Conservation (phyloP, 179 eudicot species). For the Monotropa hypopitys region DNA sequence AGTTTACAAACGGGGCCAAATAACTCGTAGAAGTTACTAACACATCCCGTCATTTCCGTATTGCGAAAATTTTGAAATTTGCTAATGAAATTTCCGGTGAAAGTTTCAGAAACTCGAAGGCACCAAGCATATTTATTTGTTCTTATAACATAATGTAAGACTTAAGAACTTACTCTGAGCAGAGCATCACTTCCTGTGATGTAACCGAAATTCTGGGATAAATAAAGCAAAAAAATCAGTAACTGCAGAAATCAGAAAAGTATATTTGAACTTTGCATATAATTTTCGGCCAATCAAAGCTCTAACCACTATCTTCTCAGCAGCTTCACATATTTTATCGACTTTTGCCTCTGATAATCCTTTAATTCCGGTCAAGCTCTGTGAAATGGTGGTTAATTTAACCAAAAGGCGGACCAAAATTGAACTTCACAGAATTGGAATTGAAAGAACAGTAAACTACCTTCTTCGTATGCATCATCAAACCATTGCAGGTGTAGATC, state of each 20-base stretch:
- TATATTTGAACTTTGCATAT: background rate
- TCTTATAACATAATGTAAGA: too few species aligned
- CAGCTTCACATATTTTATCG: slow-evolving; percentile 95
- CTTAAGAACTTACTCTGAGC: slow-evolving; percentile 52
- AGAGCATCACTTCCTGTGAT: slow-evolving; percentile 98
- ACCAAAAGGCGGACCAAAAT: background rate
- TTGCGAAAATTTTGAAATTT: background rate
- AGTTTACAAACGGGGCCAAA: background rate
- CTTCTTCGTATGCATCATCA: slow-evolving; percentile 99
- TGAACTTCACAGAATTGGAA: background rate
- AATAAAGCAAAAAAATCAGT: slow-evolving; percentile 7
- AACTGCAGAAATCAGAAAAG: background rate
- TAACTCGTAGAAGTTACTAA: background rate
- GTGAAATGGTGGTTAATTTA: background rate
- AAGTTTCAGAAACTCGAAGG: background rate
- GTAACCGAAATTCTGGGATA: slow-evolving; percentile 69
- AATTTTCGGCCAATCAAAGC: background rate
- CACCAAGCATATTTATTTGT: too few species aligned
- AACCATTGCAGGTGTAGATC: slow-evolving; percentile 88
- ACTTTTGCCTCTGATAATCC: slow-evolving; percentile 97
- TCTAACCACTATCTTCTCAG: slow-evolving; percentile 86
- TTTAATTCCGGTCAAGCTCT: slow-evolving; percentile 89
- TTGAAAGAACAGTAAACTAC: slow-evolving; percentile 15
- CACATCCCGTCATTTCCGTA: background rate
- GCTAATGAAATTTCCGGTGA: too few species aligned